Conservation (phyloP, 306 rosid genomes). For the Benincasa hispida region DNA sequence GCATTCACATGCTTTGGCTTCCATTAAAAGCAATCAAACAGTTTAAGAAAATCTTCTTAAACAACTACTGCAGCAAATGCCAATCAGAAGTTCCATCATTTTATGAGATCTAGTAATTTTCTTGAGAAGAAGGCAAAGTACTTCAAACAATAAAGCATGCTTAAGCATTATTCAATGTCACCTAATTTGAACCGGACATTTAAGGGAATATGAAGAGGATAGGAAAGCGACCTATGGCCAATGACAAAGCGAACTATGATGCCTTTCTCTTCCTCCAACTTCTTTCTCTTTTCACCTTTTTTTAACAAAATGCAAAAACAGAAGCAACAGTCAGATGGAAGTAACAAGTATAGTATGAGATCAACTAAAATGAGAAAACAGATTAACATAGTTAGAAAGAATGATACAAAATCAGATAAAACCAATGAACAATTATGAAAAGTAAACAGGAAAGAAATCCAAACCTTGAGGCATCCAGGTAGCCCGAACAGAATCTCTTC, state of each 20-base stretch:
- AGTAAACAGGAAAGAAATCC: not conserved
- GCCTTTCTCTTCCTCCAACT: slow-evolving; percentile 95
- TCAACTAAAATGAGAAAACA: not conserved
- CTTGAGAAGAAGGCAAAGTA: slow-evolving; percentile 4
- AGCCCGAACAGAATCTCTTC: slow-evolving; percentile 94
- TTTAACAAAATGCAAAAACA: slow-evolving; percentile 15
- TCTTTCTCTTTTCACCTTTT: slow-evolving; percentile 87
- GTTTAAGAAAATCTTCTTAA: not conserved
- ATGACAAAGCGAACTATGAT: slow-evolving; percentile 82
- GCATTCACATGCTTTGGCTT: not conserved
- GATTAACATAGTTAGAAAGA: not conserved
- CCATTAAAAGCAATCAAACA: not conserved
- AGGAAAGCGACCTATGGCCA: slow-evolving; percentile 71
- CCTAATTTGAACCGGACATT: not conserved
- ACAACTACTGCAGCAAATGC: not conserved
- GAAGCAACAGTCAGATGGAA: slow-evolving; percentile 24
- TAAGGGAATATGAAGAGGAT: not conserved
- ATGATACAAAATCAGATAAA: not conserved
- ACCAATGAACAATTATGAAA: not conserved
- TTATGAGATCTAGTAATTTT: not conserved
- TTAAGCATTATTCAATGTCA: not conserved
- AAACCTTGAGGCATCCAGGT: slow-evolving; percentile 99
- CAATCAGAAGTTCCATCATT: not conserved
- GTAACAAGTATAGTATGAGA: not conserved
- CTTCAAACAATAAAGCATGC: not conserved